Evolutionary conservation across 2,329 filamentous ascomycete genomes (phyloP), one percentile per base, ranked within the genome.

Genomic region (Botrytis byssoidea): DNA sequence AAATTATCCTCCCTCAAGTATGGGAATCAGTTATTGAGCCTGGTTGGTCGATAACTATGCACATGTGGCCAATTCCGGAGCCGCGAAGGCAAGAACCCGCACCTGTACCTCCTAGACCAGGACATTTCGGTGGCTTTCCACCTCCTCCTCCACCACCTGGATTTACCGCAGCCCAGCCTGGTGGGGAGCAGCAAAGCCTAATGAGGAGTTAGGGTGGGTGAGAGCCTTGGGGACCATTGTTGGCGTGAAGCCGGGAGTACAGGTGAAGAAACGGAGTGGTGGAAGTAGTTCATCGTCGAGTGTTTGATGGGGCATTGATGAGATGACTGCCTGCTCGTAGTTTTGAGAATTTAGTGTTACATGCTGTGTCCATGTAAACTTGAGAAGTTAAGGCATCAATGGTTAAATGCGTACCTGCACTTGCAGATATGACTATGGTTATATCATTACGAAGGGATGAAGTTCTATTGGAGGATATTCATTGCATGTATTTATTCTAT

Each of bases 1-100:
- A 96, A 81, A 95, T 95, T 76, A 95, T 96, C 78, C 88, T 96
- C 51, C 92, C 93, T 9, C 87, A 90, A 74, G 89, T 95, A 16
- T 96, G 93, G 93, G 92, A 95, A 77, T 92, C 90, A 78, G 91
- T 93, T 57, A 85, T 96, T 71, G 88, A 95, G 81, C 93, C 93
- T 2, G 93, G 94, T 80, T 92, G 90, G 90, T 84, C 86, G 60
- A 86, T 91, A 75, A 90, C 88, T 3, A 91, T 92, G 90, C 88
- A 88, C 79, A 88, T 90, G 85, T 90, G 88, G 88, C 88, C 88
- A 10, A 85, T 89, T 88, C 72, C 81, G 78, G 73, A 22, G 76
- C 74, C 37, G n/a, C 51, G 14, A 57, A 57, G 51, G n/a, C 51
- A 57, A 57, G 51, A n/a, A 18, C 51, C 51, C 16, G 42, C 29